Evolutionary conservation across 169 alveolate species (phyloP).

Genomic region (Neospora caninum): DNA sequence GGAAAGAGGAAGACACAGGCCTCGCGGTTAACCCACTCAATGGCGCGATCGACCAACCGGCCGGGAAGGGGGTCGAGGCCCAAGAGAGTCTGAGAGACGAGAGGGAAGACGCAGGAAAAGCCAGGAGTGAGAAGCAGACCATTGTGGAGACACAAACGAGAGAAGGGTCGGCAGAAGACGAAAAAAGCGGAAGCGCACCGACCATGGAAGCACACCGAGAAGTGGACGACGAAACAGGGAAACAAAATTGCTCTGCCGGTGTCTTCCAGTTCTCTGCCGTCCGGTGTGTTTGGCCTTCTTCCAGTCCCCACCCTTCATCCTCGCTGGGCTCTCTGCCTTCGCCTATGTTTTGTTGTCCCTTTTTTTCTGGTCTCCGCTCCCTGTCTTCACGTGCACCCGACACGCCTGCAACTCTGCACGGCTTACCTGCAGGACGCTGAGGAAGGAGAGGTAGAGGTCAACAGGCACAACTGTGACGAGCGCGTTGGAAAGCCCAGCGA

Average conservation of each 20-base stretch:
- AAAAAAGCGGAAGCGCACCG: neutral
- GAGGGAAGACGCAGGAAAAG: neutral
- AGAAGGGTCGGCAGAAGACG: neutral
- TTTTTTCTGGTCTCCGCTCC: too few species aligned
- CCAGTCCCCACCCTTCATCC: too few species aligned
- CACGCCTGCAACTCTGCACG: too few species aligned
- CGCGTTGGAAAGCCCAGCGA: neutral
- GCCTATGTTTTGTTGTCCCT: too few species aligned
- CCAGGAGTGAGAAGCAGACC: neutral
- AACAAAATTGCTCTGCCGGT: too few species aligned
- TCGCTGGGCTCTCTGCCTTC: too few species aligned
- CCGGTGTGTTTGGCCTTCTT: too few species aligned
- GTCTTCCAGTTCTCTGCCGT: too few species aligned
- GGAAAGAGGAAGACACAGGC: neutral
- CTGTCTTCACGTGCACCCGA: too few species aligned
- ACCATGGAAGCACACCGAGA: neutral
- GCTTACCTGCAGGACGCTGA: conserved; percentile 26
- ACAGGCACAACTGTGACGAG: conserved; percentile 12
- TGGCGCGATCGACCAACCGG: neutral
- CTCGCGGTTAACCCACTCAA: neutral
- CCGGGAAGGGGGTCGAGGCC: conserved; percentile 20
- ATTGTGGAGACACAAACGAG: neutral
- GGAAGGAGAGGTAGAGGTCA: neutral
- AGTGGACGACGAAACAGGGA: too few species aligned
- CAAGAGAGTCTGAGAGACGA: neutral